Evolutionary conservation across 2,329 filamentous ascomycete genomes (phyloP).

Genomic region (Hymenoscyphus repandus): DNA sequence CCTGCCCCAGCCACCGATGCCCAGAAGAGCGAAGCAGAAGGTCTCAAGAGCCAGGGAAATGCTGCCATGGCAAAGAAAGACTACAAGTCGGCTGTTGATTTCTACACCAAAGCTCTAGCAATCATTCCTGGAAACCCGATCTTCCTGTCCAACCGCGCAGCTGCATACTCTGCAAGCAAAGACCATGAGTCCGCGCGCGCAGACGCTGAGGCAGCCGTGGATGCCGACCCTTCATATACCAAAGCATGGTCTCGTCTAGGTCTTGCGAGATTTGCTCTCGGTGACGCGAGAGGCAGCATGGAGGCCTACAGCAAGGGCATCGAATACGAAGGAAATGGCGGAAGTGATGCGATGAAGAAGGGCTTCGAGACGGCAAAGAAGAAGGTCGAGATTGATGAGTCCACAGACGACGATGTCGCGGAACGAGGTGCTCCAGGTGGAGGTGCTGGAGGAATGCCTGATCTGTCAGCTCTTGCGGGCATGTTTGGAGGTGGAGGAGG

Average conservation of each 20-base stretch:
- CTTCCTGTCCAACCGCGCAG: constrained; percentile 95
- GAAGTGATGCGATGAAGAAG: constrained; percentile 95
- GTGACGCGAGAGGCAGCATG: constrained; percentile 86
- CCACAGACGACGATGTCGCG: constrained; percentile 44
- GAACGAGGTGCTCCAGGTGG: constrained; percentile 42
- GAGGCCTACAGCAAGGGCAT: constrained; percentile 93
- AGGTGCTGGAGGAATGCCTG: constrained; percentile 61
- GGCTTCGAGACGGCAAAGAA: constrained; percentile 90
- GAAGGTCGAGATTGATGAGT: constrained; percentile 74
- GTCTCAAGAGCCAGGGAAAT: constrained; percentile 86
- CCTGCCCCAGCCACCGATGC: constrained; percentile 37
- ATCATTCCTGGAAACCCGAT: constrained; percentile 84
- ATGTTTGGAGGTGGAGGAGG: constrained; percentile 64
- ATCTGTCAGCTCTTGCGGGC: constrained; percentile 63
- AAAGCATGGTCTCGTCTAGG: constrained; percentile 96
- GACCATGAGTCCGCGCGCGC: constrained; percentile 79
- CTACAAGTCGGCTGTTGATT: constrained; percentile 73
- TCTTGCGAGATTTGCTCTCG: constrained; percentile 84
- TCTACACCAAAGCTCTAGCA: constrained; percentile 82
- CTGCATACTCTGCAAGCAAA: constrained; percentile 78
- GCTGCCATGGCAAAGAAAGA: constrained; percentile 93
- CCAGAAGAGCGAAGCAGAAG: constrained; percentile 76
- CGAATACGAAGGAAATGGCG: constrained; percentile 87
- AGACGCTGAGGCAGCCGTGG: constrained; percentile 87
- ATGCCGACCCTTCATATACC: constrained; percentile 85